Percentiles rank a stretch among this genome's conserved stretches.
Conservation (phyloP, 306 rosid species). For the Pterocarpus macrocarpus region DNA sequence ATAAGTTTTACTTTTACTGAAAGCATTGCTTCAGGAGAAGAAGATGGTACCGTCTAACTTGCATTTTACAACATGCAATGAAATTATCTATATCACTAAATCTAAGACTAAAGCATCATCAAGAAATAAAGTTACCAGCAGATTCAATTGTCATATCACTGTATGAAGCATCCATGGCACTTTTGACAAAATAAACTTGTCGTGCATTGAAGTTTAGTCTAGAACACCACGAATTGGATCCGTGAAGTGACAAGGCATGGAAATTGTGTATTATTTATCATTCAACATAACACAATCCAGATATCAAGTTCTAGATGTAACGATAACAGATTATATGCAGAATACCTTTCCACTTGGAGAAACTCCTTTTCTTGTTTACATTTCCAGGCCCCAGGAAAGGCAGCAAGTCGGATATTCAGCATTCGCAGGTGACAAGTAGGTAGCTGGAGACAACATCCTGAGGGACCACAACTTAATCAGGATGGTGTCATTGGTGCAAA, state of each 20-base stretch:
- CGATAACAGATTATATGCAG: background rate
- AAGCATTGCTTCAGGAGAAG: slow-evolving; percentile 1
- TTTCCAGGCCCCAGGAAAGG: slow-evolving; percentile 47
- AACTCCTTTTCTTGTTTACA: slow-evolving; percentile 44
- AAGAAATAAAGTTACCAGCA: slow-evolving; percentile 62
- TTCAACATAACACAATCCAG: slow-evolving; percentile 28
- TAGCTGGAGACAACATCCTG: slow-evolving; percentile 60
- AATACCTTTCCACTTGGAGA: slow-evolving; percentile 65
- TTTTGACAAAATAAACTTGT: slow-evolving; percentile 57
- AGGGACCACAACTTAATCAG: slow-evolving; percentile 69
- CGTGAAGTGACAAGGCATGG: slow-evolving; percentile 23
- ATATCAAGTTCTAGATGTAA: slow-evolving; percentile 21
- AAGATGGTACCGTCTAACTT: background rate
- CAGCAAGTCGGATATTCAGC: slow-evolving; percentile 35
- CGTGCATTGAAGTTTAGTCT: slow-evolving; percentile 43
- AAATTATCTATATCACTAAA: slow-evolving; percentile 5
- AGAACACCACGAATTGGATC: slow-evolving; percentile 48
- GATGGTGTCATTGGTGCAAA: slow-evolving; percentile 60
- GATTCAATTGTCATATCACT: slow-evolving; percentile 76
- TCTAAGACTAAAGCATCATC: background rate
- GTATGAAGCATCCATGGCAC: slow-evolving; percentile 87
- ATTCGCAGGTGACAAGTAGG: slow-evolving; percentile 51
- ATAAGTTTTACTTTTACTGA: slow-evolving; percentile 7
- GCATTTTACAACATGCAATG: slow-evolving; percentile 26
- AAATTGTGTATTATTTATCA: slow-evolving; percentile 20